Conservation (phyloP, 1,284 basidiomycete species). For the Papiliotrema laurentii region DNA sequence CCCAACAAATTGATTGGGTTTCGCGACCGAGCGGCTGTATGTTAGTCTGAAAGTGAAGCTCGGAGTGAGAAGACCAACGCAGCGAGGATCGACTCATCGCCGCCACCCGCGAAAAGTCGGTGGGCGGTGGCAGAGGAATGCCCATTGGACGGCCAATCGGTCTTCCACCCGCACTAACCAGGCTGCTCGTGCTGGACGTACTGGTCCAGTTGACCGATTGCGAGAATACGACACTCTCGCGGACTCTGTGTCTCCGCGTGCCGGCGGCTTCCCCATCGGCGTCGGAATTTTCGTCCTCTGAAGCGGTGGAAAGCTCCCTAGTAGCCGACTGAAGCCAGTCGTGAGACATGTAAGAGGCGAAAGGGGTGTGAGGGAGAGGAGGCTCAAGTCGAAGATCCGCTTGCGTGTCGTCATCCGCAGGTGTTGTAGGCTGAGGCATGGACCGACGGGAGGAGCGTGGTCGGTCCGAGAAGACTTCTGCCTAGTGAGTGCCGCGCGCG, state of each 20-base stretch:
- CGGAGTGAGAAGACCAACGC: too few species aligned
- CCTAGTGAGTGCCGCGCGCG: not conserved
- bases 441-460: not conserved
- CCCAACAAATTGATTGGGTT: too few species aligned
- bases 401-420: not conserved
- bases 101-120: too few species aligned
- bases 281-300: too few species aligned
- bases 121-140: not conserved
- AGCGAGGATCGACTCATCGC: too few species aligned
- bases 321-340: too few species aligned
- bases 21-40: too few species aligned
- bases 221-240: constrained; percentile 1
- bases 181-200: constrained; percentile 1
- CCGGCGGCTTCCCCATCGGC: not conserved
- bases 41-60: too few species aligned
- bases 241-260: not conserved
- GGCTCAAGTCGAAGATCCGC: not conserved
- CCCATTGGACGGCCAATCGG: constrained; percentile 6
- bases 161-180: not conserved
- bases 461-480: constrained; percentile 30
- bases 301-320: too few species aligned
- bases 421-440: not conserved
- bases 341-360: not conserved
- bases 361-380: not conserved
- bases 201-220: not conserved